Evolutionary conservation across 2,329 filamentous ascomycete genomes (phyloP), one percentile per base, ranked within the genome.

Genomic region (Fusarium nygamai): DNA sequence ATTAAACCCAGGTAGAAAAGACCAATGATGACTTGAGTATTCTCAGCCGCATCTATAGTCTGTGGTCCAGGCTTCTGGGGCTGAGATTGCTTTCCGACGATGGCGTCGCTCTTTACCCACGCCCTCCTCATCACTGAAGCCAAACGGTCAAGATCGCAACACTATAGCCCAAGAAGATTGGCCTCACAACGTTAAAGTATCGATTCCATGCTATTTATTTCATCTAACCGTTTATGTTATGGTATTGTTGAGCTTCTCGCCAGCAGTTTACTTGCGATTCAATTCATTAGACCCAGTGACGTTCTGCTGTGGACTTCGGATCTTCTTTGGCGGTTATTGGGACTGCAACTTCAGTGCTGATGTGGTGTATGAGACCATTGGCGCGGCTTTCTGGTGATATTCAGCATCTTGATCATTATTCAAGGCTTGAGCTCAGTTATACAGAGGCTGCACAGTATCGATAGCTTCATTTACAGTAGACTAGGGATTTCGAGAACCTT

Each of bases 261-360:
- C 11, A 24, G 13, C 12, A 2, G 22, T 14, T n/a, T 34, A 22
- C 6, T 3, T 34, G 19, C 22, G 47, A 31, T 12, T n/a, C 14
- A 24, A 1, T 27, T 12, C n/a, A 27, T 53, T 11, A 22, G 8
- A 14, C 33, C 22, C 11, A 33, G 16, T 22, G 29, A 7, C 16
- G 22, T 33, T n/a, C 8, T 33, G 17, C 22, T 50, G 10, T 50
- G 22, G 22, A 19, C 29, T n/a, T 33, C 3, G 10, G 22, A 33
- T 10, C 6, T 11, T 8, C 5, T 33, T 12, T 12, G 6, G 22
- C 6, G 8, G 3, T 33, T 0, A 6, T 33, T 0, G 29, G 2
- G 29, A 19, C 11, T n/a, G 11, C 11, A 33, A 33, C 3, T 14
- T 5, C 0, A 13, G 8, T 33, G 22, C 11, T 50, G 3, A 13